These are phyloP conservation scores for Metschnikowia noctiluminum DNA, from an alignment of 805 yeast genomes.

Conservation along the genomic window DNA sequence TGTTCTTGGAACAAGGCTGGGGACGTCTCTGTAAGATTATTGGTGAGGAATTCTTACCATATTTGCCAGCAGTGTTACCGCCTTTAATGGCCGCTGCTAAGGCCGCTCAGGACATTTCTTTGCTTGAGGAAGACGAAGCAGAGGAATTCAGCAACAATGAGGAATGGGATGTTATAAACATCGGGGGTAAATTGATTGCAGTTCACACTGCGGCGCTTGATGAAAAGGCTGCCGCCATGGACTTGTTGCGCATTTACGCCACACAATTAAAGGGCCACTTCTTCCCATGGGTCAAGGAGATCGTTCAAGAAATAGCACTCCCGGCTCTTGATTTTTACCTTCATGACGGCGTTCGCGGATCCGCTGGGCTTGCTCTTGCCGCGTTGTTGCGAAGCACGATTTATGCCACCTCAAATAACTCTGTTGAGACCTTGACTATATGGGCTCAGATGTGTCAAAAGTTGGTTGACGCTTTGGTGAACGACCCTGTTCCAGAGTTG, in stretches of 20 bases:
- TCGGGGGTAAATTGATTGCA: slow-evolving; percentile 90
- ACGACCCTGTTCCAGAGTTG: slow-evolving; percentile 82
- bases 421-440: slow-evolving; percentile 59
- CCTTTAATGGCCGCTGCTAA: slow-evolving; percentile 84
- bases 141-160: slow-evolving; percentile 79
- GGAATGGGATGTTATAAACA: slow-evolving; percentile 92
- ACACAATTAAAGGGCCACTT: slow-evolving; percentile 78
- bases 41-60: slow-evolving; percentile 83
- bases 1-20: slow-evolving; percentile 94
- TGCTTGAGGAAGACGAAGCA: slow-evolving; percentile 85
- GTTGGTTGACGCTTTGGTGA: slow-evolving; percentile 61
- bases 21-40: slow-evolving; percentile 84
- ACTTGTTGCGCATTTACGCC: slow-evolving; percentile 79
- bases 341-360: slow-evolving; percentile 90
- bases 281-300: slow-evolving; percentile 76
- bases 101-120: slow-evolving; percentile 82
- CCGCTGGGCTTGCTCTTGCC: slow-evolving; percentile 85
- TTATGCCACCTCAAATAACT: slow-evolving; percentile 51
- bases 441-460: slow-evolving; percentile 73
- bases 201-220: slow-evolving; percentile 93
- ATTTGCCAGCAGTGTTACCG: slow-evolving; percentile 80
- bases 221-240: slow-evolving; percentile 91
- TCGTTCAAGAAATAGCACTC: slow-evolving; percentile 71
- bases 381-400: slow-evolving; percentile 64
- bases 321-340: slow-evolving; percentile 90